Percentiles rank a stretch among this genome's conserved stretches.
These are phyloP conservation scores for Taphrina sp. DNA, from an alignment of 1,139 yeast genomes.

Conservation along the genomic window DNA sequence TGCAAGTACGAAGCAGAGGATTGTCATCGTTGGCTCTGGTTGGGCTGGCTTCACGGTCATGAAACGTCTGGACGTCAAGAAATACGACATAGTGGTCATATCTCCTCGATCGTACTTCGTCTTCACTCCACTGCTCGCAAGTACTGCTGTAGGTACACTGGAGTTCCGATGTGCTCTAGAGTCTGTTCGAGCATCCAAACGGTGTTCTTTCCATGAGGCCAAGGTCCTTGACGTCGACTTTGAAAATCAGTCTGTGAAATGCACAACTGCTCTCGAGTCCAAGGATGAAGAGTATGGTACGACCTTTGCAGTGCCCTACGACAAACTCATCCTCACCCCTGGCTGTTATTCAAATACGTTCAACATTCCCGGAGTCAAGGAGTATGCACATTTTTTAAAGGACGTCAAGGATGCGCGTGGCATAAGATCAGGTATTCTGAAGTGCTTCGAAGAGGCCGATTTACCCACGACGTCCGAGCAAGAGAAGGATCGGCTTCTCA, in stretches of 20 bases:
- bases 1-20: constrained; percentile 64
- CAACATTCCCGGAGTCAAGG: constrained; percentile 61
- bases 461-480: constrained; percentile 47
- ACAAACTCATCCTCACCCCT: constrained; percentile 60
- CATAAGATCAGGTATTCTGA: constrained; percentile 55
- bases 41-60: constrained; percentile 54
- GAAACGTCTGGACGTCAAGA: constrained; percentile 61
- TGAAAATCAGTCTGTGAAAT: not conserved
- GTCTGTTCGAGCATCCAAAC: constrained; percentile 16
- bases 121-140: constrained; percentile 84
- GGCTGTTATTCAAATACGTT: constrained; percentile 64
- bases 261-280: constrained; percentile 8
- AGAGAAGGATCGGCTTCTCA: constrained; percentile 56
- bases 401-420: constrained; percentile 60
- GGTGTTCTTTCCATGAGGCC: constrained; percentile 22
- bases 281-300: not conserved
- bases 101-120: constrained; percentile 93
- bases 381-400: constrained; percentile 55
- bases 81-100: constrained; percentile 82
- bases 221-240: constrained; percentile 8
- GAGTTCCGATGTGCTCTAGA: constrained; percentile 56
- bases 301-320: constrained; percentile 56
- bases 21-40: constrained; percentile 87
- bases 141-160: constrained; percentile 90
- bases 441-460: constrained; percentile 54